A percentile compares a stretch with the other conserved stretches of the same genome.
phyloP scores from a whole-genome alignment of 2,329 filamentous ascomycete species.

The Diaporthe longicolla region DNA sequence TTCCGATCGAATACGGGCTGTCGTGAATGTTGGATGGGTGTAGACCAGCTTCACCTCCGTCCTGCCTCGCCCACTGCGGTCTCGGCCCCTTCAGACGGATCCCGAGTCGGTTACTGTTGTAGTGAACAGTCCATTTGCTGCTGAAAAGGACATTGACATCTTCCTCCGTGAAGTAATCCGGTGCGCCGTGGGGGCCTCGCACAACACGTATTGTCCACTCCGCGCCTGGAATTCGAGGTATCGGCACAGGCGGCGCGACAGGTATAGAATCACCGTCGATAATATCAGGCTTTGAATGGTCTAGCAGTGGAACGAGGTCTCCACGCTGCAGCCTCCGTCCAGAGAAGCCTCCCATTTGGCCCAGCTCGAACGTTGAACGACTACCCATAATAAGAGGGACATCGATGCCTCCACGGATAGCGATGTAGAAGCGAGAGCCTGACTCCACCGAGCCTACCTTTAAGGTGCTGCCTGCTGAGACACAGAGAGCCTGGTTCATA shows the following conservation, averaged over 20 bases:
- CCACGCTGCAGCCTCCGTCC: conserved; percentile 9
- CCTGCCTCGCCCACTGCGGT: neutral
- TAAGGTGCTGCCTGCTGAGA: neutral
- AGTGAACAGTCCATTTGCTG: conserved; percentile 2
- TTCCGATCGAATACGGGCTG: conserved; percentile 15
- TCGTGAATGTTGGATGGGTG: conserved; percentile 25
- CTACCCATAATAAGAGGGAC: conserved; percentile 6
- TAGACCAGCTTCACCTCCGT: conserved; percentile 2
- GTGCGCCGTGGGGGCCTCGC: neutral
- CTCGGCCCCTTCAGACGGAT: neutral
- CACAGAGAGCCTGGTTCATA: neutral
- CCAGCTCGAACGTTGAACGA: conserved; percentile 15
- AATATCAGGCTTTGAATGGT: neutral
- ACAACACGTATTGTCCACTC: conserved; percentile 15
- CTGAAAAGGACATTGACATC: neutral
- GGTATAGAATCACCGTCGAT: neutral
- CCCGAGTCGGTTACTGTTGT: neutral
- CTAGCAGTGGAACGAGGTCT: neutral
- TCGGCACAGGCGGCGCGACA: neutral
- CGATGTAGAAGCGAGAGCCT: conserved; percentile 10
- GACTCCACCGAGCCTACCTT: neutral
- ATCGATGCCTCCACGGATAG: conserved; percentile 2
- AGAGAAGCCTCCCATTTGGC: conserved; percentile 4
- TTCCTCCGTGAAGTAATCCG: neutral
- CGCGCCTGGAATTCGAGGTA: neutral